Evolutionary conservation across 2,329 filamentous ascomycete species (phyloP).

Genomic region (Verticillium albo-atrum): DNA sequence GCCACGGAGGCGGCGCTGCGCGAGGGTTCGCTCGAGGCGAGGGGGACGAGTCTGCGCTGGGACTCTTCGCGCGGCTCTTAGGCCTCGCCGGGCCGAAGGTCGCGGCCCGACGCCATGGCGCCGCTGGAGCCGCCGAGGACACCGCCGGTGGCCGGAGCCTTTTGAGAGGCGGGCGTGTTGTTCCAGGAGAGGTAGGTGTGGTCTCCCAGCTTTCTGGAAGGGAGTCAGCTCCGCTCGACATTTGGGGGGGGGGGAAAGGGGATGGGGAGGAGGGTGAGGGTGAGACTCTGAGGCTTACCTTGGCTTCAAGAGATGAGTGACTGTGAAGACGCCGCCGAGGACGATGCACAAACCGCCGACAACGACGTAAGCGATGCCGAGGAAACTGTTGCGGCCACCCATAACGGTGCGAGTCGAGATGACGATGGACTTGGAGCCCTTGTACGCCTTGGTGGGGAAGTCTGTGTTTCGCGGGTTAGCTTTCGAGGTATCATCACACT

Average conservation of each 20-base stretch:
- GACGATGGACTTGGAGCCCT: slow-evolving; percentile 84
- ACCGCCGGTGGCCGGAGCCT: slow-evolving; percentile 23
- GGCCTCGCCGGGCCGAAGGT: slow-evolving; percentile 40
- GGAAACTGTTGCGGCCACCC: slow-evolving; percentile 91
- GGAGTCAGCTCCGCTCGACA: neutral
- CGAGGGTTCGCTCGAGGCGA: neutral
- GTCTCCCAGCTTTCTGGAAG: slow-evolving; percentile 85
- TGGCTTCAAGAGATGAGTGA: slow-evolving; percentile 86
- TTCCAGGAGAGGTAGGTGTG: slow-evolving; percentile 99
- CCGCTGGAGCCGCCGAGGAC: slow-evolving; percentile 36
- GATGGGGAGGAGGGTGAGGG: too few relatives aligned
- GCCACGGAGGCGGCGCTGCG: neutral
- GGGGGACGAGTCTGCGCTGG: slow-evolving; percentile 4
- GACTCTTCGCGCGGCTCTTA: slow-evolving; percentile 28
- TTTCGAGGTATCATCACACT: neutral
- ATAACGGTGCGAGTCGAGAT: slow-evolving; percentile 89
- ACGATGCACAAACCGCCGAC: slow-evolving; percentile 91
- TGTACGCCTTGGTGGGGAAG: slow-evolving; percentile 74
- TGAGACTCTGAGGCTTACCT: too few relatives aligned
- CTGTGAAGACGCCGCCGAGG: slow-evolving; percentile 81
- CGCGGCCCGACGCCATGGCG: slow-evolving; percentile 52
- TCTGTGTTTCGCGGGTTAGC: slow-evolving; percentile 42
- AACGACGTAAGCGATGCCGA: slow-evolving; percentile 93
- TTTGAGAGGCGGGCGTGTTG: slow-evolving; percentile 37
- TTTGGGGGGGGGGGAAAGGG: neutral